Evolutionary conservation across 202 grass and related monocot genomes (phyloP).

Genomic region (Brachypodium distachyon): DNA sequence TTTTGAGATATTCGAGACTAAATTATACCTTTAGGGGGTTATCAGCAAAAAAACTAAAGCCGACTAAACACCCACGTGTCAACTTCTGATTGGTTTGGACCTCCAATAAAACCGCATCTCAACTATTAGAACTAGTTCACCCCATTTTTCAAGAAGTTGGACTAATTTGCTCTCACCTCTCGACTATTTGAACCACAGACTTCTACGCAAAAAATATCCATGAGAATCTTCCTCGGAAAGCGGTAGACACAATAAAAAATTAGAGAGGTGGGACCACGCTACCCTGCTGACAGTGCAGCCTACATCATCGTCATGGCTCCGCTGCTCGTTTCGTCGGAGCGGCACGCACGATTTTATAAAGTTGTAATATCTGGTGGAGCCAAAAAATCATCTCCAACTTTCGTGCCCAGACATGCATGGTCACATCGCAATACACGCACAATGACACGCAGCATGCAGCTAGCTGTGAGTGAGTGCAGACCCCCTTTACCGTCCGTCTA

Average conservation of each 20-base stretch:
- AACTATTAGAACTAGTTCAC: no score
- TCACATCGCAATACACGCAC: background rate
- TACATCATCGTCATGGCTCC: constrained; percentile 7
- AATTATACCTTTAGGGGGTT: no score
- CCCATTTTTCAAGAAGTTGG: no score
- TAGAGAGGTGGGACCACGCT: constrained; percentile 6
- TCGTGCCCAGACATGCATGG: constrained; percentile 4
- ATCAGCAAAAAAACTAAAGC: no score
- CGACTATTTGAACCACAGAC: no score
- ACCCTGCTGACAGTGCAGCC: constrained; percentile 11
- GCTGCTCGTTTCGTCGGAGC: background rate
- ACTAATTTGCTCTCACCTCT: no score
- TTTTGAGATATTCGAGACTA: no score
- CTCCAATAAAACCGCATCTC: no score
- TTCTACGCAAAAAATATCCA: no score
- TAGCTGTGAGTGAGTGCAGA: background rate
- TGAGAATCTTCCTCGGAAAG: constrained; percentile 26
- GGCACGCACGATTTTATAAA: constrained; percentile 5
- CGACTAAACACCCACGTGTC: no score
- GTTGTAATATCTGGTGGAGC: background rate
- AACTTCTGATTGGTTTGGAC: no score
- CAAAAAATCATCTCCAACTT: background rate
- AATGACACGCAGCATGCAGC: background rate
- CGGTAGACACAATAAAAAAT: constrained; percentile 1
- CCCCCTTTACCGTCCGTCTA: background rate